Evolutionary conservation across 306 rosid genomes (phyloP).

Genomic region (Hylodesmum podocarpum): DNA sequence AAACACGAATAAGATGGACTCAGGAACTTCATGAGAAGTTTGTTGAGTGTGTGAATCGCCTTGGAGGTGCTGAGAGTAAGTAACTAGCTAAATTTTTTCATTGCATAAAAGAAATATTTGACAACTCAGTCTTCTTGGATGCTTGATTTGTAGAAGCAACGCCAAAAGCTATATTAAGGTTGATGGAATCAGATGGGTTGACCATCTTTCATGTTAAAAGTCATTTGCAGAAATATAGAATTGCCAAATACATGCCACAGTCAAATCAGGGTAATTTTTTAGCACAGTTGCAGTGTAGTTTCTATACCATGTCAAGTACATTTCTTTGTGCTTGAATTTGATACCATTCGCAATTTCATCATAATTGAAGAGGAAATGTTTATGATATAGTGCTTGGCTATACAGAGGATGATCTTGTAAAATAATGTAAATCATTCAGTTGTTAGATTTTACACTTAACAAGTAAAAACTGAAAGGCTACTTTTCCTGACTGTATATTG

Average conservation of each 20-base stretch:
- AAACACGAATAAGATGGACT: conserved; percentile 85
- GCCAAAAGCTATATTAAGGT: conserved; percentile 75
- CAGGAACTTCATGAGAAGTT: conserved; percentile 94
- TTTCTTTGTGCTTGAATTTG: not conserved
- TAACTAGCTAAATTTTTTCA: not conserved
- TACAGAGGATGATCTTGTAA: not conserved
- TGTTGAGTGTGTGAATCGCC: conserved; percentile 76
- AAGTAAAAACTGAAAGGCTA: not conserved
- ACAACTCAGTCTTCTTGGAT: conserved; percentile 7
- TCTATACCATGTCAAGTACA: conserved; percentile 12
- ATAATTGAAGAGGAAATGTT: not conserved
- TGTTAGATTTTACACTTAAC: not conserved
- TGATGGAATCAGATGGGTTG: conserved; percentile 78
- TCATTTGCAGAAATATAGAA: conserved; percentile 94
- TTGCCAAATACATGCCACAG: conserved; percentile 81
- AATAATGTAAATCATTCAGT: not conserved
- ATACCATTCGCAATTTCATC: not conserved
- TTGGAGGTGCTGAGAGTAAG: conserved; percentile 88
- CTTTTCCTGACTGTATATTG: not conserved
- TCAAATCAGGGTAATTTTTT: conserved; percentile 58
- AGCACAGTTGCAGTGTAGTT: not conserved
- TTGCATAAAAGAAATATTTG: not conserved
- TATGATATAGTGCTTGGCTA: not conserved
- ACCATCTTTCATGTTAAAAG: conserved; percentile 91
- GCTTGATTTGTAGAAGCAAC: conserved; percentile 71